Evolutionary conservation across 163 green algal species (phyloP), one percentile per base, ranked within the genome.

Genomic region (Volvox carteri): DNA sequence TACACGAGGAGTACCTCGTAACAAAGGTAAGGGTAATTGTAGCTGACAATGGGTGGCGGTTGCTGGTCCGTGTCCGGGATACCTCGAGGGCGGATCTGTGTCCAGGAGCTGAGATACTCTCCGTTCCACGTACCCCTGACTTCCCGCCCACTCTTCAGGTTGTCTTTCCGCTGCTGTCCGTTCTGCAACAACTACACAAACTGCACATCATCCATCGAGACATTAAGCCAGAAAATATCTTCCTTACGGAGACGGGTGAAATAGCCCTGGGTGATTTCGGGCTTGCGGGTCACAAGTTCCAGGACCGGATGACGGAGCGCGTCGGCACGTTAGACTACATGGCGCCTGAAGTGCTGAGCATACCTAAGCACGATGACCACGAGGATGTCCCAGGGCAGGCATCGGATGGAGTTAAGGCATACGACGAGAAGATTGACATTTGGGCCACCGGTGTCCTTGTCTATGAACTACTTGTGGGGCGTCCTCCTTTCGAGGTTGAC

Each of bases 221-320:
- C 30, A 78, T 84, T 50, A 86, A 78, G 91, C 95, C 95, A 6
- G 95, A 97, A 83, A 97, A 97, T 85, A 95, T 97, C 28, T 97
- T 97, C 74, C 84, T 97, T 62, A 95, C 91, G 0, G 50, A 67
- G 23, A 75, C 93, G 14, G 87, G 92, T 28, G 73, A 90, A 33
- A 86, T 97, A 50, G 95, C 95, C 85, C 91, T 97, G 35, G 94
- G 95, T 0, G 95, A 97, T 79, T 95, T 97, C 90, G 95, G 94
- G 11, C 90, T 97, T 41, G 93, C 94, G 6, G 93, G 93, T 4
- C 88, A 96, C 60, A 85, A 91, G 21, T 84, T 67, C 33, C 48
- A 92, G 77, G 94, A 97, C 88, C 83, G 83, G 42, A 84, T 90
- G 70, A 92, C 79, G 44, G 90, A 92, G 79, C 88, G 91, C 3